Base-by-base conservation (phyloP, 306 rosid genomes). In the Dryas octopetala region DNA sequence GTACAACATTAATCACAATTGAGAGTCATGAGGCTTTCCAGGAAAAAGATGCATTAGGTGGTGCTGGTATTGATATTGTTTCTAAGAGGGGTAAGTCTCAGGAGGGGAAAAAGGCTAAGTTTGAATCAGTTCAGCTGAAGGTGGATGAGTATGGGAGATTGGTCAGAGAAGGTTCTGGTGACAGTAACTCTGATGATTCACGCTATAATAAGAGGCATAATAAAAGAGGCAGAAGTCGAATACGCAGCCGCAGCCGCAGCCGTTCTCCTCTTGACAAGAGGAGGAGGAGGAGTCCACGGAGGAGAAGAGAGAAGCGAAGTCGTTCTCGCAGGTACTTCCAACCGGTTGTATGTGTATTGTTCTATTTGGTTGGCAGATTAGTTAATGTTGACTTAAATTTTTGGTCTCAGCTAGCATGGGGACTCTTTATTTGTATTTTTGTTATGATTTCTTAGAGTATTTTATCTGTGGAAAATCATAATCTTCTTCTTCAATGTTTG, bases 81-180 rank as follows among this genome's bases (percentile, higher is more conserved):
- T 49, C 80, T 16, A 85, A 84, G 69, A 70, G 68, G 73, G 76
- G 53, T 71, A 54, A 64, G 70, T 70, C 82, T 64, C 85, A 47
- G 48, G 89, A 78, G 50, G 86, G 75, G 62, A 85, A 81, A 67
- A 75, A 82, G 67, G 61, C 74, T 58, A 83, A 85, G 79, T 15
- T 70, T 57, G 86, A 85, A 77, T 52, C 75, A 50, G 84, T 80
- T 82, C 79, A 81, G 44, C 54, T 78, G 19, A 86, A 89, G 83
- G 91, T 90, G 63, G 99, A 95, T 80, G 86, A 92, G 83, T 95
- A 89, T 50, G 99, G 99, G 76, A 95, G 99, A 78, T 75, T 90
- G 78, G 82, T 75, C 13, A 86, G 81, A 79, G 99, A 90, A 68
- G 90, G 88, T 83, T 75, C 84, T 68, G 73, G 87, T 84, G 96